Evolutionary conservation across 1,284 basidiomycete genomes (phyloP).

Genomic region (Xerocomus amazonicus): DNA sequence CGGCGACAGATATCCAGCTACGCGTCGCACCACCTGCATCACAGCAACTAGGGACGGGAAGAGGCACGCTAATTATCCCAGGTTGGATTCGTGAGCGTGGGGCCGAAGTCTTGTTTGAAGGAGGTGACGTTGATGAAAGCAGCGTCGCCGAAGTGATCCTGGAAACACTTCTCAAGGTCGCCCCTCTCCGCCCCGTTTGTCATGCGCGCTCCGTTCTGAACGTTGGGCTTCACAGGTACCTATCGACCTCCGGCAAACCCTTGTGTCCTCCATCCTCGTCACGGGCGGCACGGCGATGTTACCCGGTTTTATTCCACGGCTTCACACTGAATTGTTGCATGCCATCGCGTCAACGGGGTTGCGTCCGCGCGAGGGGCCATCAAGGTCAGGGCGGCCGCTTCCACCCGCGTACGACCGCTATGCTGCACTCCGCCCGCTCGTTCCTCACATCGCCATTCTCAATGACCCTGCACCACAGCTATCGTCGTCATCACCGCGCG

Average conservation of each 20-base stretch:
- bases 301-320: slow-evolving; percentile 86
- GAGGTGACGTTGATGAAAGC: slow-evolving; percentile 81
- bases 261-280: slow-evolving; percentile 81
- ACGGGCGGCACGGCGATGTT: slow-evolving; percentile 89
- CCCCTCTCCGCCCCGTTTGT: neutral
- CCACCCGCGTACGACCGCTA: slow-evolving; percentile 68
- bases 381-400: slow-evolving; percentile 38
- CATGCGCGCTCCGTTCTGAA: neutral
- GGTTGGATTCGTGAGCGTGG: slow-evolving; percentile 94
- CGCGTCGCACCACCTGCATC: slow-evolving; percentile 60
- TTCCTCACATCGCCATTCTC: slow-evolving; percentile 71
- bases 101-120: slow-evolving; percentile 87
- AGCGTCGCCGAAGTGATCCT: slow-evolving; percentile 81
- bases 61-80: slow-evolving; percentile 82
- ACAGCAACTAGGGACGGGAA: slow-evolving; percentile 64
- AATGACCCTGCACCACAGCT: slow-evolving; percentile 72
- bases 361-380: slow-evolving; percentile 32
- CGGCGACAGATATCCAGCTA: slow-evolving; percentile 66
- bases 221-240: slow-evolving; percentile 60
- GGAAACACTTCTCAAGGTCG: slow-evolving; percentile 73
- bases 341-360: slow-evolving; percentile 46
- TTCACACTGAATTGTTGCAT: slow-evolving; percentile 71
- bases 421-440: slow-evolving; percentile 63
- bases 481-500: slow-evolving; percentile 35
- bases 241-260: slow-evolving; percentile 79